Percentiles rank a stretch among this genome's conserved stretches.
These are phyloP conservation scores for Micractinium conductrix DNA, from an alignment of 139 green algal species.

Conservation along the genomic window DNA sequence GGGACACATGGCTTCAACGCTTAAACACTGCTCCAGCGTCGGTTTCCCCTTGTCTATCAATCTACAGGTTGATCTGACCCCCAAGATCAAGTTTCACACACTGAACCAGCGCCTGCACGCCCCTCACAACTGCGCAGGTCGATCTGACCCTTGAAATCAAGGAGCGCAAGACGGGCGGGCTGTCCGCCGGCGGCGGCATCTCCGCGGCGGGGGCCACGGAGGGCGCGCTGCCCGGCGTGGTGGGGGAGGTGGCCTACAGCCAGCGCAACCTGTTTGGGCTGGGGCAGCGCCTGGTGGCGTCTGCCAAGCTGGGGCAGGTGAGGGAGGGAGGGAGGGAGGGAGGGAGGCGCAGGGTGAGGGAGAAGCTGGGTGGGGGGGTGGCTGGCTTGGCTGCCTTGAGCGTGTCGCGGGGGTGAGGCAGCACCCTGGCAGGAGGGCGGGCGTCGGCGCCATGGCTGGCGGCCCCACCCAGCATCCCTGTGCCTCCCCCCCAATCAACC, in stretches of 20 bases:
- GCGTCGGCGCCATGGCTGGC: no score
- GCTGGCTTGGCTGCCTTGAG: no score
- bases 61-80: no score
- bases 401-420: no score
- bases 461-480: no score
- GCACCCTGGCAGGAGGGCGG: no score
- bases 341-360: background rate
- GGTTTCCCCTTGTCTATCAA: no score
- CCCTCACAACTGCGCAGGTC: constrained; percentile 52
- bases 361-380: background rate
- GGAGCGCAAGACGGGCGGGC: constrained; percentile 89
- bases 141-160: constrained; percentile 88
- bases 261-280: constrained; percentile 92
- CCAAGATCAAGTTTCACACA: background rate
- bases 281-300: constrained; percentile 87
- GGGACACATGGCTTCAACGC: no score
- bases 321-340: no score
- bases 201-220: constrained; percentile 57
- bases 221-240: constrained; percentile 81
- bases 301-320: constrained; percentile 82
- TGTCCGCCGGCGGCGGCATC: constrained; percentile 88
- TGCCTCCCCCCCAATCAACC: background rate
- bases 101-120: background rate
- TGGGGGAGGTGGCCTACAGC: constrained; percentile 87
- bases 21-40: no score